Conservation (phyloP, 495 filamentous ascomycete species). For the Xylaria flabelliformis region DNA sequence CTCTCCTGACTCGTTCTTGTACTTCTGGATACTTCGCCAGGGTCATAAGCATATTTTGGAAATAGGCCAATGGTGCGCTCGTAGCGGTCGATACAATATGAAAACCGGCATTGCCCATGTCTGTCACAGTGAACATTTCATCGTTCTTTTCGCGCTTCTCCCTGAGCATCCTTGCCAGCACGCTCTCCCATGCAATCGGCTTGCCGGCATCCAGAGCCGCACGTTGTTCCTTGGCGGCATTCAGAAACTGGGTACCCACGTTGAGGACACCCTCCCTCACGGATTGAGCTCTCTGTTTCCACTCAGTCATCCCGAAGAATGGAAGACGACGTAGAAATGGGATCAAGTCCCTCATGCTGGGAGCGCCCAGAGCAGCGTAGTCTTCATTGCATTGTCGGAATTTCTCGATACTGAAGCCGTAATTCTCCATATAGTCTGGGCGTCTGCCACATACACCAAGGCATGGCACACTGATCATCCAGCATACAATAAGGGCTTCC, state of each 20-base stretch:
- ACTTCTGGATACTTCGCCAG: neutral
- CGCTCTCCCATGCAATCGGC: neutral
- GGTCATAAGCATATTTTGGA: neutral
- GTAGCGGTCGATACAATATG: neutral
- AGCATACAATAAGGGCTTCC: neutral
- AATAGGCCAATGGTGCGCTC: neutral
- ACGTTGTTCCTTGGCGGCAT: neutral
- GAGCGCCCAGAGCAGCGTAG: neutral
- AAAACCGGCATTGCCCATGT: conserved; percentile 1
- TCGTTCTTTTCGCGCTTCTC: neutral
- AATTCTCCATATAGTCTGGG: neutral
- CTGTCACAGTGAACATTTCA: neutral
- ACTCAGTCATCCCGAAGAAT: neutral
- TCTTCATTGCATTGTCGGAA: neutral
- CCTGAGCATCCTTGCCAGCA: neutral
- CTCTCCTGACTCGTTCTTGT: neutral
- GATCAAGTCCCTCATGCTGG: neutral
- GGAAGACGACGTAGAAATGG: neutral
- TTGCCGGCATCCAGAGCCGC: neutral
- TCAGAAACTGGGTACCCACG: neutral
- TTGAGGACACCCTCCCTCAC: neutral
- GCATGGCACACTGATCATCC: neutral
- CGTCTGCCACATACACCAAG: neutral
- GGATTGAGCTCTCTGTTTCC: neutral
- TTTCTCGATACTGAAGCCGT: neutral